phyloP scores from a whole-genome alignment of 306 rosid species.

The Arachis stenosperma region DNA sequence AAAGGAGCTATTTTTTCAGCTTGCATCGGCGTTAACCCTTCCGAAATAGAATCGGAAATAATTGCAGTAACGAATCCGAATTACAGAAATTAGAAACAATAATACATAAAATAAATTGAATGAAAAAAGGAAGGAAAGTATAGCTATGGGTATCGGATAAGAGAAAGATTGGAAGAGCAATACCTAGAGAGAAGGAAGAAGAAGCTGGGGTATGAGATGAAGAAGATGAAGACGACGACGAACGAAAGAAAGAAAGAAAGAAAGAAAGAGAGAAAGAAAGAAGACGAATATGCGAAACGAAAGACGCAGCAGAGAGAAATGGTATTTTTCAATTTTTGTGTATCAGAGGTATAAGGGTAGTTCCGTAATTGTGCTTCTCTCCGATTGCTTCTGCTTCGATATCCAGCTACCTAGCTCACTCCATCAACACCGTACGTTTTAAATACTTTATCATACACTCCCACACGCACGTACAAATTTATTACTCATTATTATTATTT shows the following conservation, averaged over 20 bases:
- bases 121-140: neutral
- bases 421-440: slow-evolving; percentile 41
- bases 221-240: slow-evolving; percentile 22
- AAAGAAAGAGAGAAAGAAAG: neutral
- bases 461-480: neutral
- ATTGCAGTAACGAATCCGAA: slow-evolving; percentile 23
- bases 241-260: neutral
- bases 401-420: neutral
- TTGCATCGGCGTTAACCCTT: slow-evolving; percentile 17
- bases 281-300: slow-evolving; percentile 13
- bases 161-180: slow-evolving; percentile 9
- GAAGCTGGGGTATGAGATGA: slow-evolving; percentile 9
- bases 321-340: slow-evolving; percentile 17
- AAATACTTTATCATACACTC: slow-evolving; percentile 5
- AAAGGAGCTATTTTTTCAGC: slow-evolving; percentile 39
- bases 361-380: slow-evolving; percentile 17
- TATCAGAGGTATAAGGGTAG: slow-evolving; percentile 41
- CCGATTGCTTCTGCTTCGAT: slow-evolving; percentile 5
- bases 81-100: neutral
- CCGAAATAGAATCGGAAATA: neutral
- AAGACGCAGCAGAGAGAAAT: slow-evolving; percentile 8
- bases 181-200: slow-evolving; percentile 38
- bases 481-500: no score
- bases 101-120: neutral
- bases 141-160: neutral